Evolutionary conservation across 1,284 basidiomycete genomes (phyloP).

Genomic region (Phlebopus sp.): DNA sequence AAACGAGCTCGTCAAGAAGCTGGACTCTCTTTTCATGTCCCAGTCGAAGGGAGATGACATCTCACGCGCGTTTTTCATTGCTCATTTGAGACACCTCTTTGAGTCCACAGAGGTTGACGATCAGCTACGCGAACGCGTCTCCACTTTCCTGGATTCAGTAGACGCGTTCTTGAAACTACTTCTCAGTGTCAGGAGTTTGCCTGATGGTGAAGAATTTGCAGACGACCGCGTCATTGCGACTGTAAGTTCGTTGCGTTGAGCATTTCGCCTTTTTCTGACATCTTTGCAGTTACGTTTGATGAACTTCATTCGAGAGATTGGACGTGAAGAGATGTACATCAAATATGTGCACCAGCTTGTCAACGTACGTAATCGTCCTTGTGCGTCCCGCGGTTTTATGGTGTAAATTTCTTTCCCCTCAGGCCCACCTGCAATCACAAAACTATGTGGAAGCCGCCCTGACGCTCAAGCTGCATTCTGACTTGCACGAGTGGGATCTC

Average conservation of each 20-base stretch:
- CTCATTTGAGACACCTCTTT: conserved; percentile 87
- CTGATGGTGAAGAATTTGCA: conserved; percentile 88
- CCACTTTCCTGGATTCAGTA: conserved; percentile 84
- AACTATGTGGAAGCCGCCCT: conserved; percentile 92
- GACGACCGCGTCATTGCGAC: conserved; percentile 95
- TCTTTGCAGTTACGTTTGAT: conserved; percentile 73
- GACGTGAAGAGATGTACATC: conserved; percentile 87
- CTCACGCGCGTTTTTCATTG: conserved; percentile 89
- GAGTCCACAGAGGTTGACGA: conserved; percentile 81
- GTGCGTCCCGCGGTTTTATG: conserved; percentile 1
- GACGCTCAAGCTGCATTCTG: conserved; percentile 90
- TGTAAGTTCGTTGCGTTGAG: conserved; percentile 33
- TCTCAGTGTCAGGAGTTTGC: conserved; percentile 87
- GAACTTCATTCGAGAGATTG: conserved; percentile 87
- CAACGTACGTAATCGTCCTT: conserved; percentile 53
- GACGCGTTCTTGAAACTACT: conserved; percentile 95
- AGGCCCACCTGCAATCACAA: conserved; percentile 84
- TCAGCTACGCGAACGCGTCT: conserved; percentile 74
- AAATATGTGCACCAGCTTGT: conserved; percentile 95
- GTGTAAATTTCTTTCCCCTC: conserved; percentile 12
- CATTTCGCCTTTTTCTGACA: conserved; percentile 1
- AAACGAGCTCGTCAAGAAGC: conserved; percentile 90
- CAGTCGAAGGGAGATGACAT: conserved; percentile 89
- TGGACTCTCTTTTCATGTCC: conserved; percentile 91
- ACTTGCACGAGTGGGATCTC: conserved; percentile 88